Percentiles rank a stretch among this genome's conserved stretches.
These are phyloP conservation scores for Hyaloscypha hepaticicola DNA, from an alignment of 495 filamentous ascomycete species.

Conservation along the genomic window DNA sequence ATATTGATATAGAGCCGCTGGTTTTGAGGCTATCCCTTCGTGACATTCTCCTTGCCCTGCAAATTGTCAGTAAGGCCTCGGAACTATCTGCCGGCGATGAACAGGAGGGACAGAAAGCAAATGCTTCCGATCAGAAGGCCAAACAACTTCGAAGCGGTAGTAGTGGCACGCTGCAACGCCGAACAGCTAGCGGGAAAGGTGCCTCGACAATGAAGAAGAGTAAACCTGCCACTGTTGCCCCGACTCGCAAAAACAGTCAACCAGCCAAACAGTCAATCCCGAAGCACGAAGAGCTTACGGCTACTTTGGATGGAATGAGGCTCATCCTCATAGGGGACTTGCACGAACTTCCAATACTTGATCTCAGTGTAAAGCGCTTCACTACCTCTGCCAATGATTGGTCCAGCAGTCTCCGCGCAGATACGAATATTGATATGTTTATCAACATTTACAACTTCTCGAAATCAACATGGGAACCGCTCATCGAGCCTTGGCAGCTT, in stretches of 20 bases:
- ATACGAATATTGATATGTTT: constrained; percentile 87
- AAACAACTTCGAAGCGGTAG: constrained; percentile 59
- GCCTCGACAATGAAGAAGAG: constrained; percentile 56
- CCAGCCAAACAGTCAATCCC: constrained; percentile 31
- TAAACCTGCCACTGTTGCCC: constrained; percentile 18
- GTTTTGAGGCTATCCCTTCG: constrained; percentile 90
- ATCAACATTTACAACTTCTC: constrained; percentile 98
- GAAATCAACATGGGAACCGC: constrained; percentile 95
- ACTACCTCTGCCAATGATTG: constrained; percentile 81
- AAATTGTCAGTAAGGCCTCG: constrained; percentile 90
- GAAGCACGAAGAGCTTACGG: constrained; percentile 75
- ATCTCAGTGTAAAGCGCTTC: constrained; percentile 92
- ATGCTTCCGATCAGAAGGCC: constrained; percentile 54
- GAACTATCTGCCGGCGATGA: constrained; percentile 69
- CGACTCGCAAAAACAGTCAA: not conserved
- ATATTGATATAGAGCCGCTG: constrained; percentile 84
- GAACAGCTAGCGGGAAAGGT: constrained; percentile 63
- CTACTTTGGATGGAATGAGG: constrained; percentile 82
- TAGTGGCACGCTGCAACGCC: constrained; percentile 49
- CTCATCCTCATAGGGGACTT: constrained; percentile 93
- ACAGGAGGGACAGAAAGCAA: constrained; percentile 36
- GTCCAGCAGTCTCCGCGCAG: constrained; percentile 82
- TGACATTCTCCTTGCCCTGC: constrained; percentile 89
- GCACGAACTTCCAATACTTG: constrained; percentile 90
- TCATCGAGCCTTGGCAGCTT: constrained; percentile 94